Evolutionary conservation across 352 stramenopile species (phyloP), one percentile per base, ranked within the genome.

Genomic region (Globisporangium parvum): DNA sequence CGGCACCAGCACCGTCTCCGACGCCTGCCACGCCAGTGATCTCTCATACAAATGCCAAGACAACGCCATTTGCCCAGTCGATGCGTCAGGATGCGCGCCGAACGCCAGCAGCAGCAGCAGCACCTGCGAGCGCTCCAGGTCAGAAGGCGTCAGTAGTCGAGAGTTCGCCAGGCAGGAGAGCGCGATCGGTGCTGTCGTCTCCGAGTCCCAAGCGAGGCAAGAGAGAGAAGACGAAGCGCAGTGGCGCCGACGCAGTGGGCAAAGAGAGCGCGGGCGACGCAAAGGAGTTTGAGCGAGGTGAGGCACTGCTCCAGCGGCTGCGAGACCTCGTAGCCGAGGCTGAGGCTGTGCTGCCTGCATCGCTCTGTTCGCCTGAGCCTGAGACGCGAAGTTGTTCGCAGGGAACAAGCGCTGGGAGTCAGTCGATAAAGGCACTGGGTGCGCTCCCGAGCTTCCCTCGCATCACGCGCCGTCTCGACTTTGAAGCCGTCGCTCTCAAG

Each of bases 381-480:
- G 48, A 57, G 0, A 33, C 48, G 26, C 49, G 50, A 0, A 26
- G 42, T 33, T 53, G 42, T 33, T 53, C 51, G 18, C 51, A 63
- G 31, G 47, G 51, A 35, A 35, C 14, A 15, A 21, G 31, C 9
- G 40, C 45, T 24, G 57, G 24, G 12, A 63, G 51, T 10, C 57
- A 57, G 18, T 39, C 53, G 2, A 57, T 28, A 8, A 66, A 75
- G 20, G 31, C 53, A 15, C 48, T 35, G 2, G 60, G 55, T 6
- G 23, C 52, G 10, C 66, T 70, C 24, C 67, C 65, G 11, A 20
- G 17, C 41, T 61, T 69, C 57, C 51, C 57, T 35, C 50, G 70
- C 2, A 66, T 79, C 31, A 82, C 74, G 6, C 70, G 77, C 10
- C 64, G 77, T 31, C 57, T 91, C 47, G 62, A 67, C 40, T 91